Percentiles rank a stretch among this genome's conserved stretches.
phyloP scores from a whole-genome alignment of 2,329 filamentous ascomycete genomes.

The Penicillium sp. region DNA sequence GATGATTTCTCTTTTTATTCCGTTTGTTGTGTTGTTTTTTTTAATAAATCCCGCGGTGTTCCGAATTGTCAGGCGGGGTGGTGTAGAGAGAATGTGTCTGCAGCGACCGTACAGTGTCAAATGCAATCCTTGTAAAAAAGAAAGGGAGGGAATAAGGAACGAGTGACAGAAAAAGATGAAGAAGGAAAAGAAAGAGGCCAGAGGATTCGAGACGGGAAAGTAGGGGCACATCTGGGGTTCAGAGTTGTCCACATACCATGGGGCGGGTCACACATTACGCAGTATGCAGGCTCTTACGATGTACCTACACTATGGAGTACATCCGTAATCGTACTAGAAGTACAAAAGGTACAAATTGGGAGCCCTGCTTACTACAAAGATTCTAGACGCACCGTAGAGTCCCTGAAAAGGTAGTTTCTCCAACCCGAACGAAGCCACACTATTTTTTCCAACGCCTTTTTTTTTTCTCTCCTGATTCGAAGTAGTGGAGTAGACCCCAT shows the following conservation, averaged over 20 bases:
- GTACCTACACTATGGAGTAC: background rate
- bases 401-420: background rate
- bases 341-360: background rate
- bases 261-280: conserved; percentile 8
- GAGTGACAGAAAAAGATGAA: conserved; percentile 1
- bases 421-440: conserved; percentile 1
- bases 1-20: background rate
- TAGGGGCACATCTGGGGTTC: conserved; percentile 14
- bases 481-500: conserved; percentile 7
- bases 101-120: conserved; percentile 3
- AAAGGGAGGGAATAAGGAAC: background rate
- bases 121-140: background rate
- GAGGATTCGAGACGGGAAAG: conserved; percentile 2
- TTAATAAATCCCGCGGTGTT: background rate
- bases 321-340: background rate
- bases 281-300: background rate
- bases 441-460: background rate
- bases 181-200: background rate
- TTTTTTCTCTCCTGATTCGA: conserved; percentile 1
- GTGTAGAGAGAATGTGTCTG: background rate
- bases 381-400: background rate
- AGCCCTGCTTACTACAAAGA: background rate
- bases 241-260: conserved; percentile 12
- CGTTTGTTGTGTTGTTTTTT: background rate
- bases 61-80: conserved; percentile 1